Evolutionary conservation across 345 rosid species (phyloP).

Genomic region (Leavenworthia alabamica): DNA sequence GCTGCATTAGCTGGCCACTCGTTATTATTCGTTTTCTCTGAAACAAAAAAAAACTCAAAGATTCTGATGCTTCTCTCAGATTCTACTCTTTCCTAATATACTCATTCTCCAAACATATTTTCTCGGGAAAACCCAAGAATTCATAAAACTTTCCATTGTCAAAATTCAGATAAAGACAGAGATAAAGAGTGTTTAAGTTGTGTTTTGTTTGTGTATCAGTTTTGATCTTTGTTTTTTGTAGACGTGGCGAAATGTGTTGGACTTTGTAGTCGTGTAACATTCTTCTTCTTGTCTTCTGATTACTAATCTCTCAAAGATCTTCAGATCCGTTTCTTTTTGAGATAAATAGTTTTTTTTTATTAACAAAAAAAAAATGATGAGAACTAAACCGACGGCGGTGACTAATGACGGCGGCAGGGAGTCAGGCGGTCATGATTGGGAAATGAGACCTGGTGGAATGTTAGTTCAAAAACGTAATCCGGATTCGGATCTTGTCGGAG

Average conservation of each 20-base stretch:
- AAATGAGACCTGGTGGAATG: conserved; percentile 98
- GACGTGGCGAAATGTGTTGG: conserved; percentile 37
- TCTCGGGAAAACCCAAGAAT: conserved; percentile 16
- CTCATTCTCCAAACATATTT: conserved; percentile 21
- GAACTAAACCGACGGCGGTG: too few relatives aligned
- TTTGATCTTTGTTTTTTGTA: conserved; percentile 12
- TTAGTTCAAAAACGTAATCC: conserved; percentile 84
- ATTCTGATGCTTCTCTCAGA: conserved; percentile 26
- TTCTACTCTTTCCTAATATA: conserved; percentile 18
- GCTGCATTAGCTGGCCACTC: conserved; percentile 81
- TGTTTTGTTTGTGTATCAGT: conserved; percentile 22
- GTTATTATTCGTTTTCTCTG: conserved; percentile 46
- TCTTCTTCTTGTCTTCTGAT: conserved; percentile 30
- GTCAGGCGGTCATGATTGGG: conserved; percentile 65
- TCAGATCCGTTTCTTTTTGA: conserved; percentile 24
- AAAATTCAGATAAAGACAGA: conserved; percentile 4
- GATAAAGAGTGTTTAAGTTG: background rate
- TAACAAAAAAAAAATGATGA: too few relatives aligned
- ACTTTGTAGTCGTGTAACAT: conserved; percentile 36
- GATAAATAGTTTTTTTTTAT: too few relatives aligned
- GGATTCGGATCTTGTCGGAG: conserved; percentile 54
- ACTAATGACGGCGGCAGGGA: too few relatives aligned
- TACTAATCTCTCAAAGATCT: conserved; percentile 43
- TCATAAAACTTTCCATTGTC: background rate
- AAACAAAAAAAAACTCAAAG: conserved; percentile 29